Conservation (phyloP, 257 asterid species). For the Salvia hispanica region DNA sequence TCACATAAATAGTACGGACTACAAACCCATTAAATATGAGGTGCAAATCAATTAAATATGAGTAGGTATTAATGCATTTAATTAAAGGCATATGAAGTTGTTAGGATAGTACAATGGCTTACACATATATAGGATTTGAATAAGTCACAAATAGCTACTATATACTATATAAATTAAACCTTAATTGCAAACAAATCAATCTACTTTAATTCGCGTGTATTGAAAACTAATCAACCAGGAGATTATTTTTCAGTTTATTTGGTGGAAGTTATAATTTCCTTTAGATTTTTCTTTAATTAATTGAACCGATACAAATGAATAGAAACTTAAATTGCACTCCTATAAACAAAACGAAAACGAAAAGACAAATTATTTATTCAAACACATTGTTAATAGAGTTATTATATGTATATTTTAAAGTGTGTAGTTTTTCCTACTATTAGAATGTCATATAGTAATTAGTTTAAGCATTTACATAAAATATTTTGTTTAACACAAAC, state of each 20-base stretch:
- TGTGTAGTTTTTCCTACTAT: not conserved
- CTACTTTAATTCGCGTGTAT: not conserved
- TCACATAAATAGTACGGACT: not conserved
- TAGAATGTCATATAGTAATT: not conserved
- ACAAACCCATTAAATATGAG: not conserved
- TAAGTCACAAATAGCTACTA: not conserved
- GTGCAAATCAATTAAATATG: conserved; percentile 3
- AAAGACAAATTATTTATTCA: too few relatives aligned
- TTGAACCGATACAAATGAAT: not conserved
- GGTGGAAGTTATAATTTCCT: not conserved
- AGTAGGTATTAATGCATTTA: conserved; percentile 15
- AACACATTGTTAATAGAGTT: too few relatives aligned
- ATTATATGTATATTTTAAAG: too few relatives aligned
- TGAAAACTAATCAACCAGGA: conserved; percentile 3
- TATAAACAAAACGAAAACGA: not conserved
- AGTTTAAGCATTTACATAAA: not conserved
- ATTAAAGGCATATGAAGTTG: conserved; percentile 12
- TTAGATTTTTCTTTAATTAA: not conserved
- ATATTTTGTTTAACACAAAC: not conserved
- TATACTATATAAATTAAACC: not conserved
- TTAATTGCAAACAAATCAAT: not conserved
- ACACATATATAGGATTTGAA: not conserved
- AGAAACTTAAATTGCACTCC: not conserved
- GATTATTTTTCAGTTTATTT: not conserved
- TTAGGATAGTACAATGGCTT: not conserved